Percentiles rank a stretch among this genome's conserved stretches.
Evolutionary conservation across 139 green algal genomes (phyloP).

Genomic region (Micractinium sp.): DNA sequence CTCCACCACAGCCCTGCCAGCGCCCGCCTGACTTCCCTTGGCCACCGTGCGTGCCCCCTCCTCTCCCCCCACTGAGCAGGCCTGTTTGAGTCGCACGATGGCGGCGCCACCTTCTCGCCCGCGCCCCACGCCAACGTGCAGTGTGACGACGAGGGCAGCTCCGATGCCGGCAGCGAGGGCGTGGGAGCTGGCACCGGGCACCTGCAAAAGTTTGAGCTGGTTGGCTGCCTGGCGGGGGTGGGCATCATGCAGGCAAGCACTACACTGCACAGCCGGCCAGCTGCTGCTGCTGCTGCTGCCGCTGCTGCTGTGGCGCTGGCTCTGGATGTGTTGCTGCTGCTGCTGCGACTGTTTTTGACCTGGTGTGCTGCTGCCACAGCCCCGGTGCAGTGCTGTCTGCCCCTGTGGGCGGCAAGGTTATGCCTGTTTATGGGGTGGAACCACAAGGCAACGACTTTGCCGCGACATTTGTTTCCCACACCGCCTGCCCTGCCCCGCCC

Average conservation of each 20-base stretch:
- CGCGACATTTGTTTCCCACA: background rate
- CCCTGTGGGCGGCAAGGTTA: too few relatives aligned
- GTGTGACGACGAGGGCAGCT: background rate
- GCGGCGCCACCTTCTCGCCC: constrained; percentile 31
- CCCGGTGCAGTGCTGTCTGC: too few relatives aligned
- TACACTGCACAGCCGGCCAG: background rate
- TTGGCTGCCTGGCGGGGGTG: constrained; percentile 35
- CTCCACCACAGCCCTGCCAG: too few relatives aligned
- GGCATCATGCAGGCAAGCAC: constrained; percentile 34
- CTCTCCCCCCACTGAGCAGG: background rate
- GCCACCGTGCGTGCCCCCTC: background rate
- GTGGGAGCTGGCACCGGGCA: background rate
- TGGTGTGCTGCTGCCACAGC: too few relatives aligned
- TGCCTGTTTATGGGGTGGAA: background rate
- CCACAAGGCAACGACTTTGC: background rate
- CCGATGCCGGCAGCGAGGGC: background rate
- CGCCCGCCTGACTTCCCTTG: too few relatives aligned
- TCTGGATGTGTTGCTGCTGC: too few relatives aligned
- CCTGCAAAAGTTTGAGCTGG: constrained; percentile 40
- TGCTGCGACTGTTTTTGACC: background rate
- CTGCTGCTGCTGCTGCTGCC: background rate
- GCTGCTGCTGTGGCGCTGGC: too few relatives aligned
- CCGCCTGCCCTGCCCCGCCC: background rate
- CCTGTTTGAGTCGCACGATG: constrained; percentile 38
- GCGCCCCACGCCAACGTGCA: constrained; percentile 23